Evolutionary conservation across 805 yeast species (phyloP).

Genomic region (Lipomyces orientalis): DNA sequence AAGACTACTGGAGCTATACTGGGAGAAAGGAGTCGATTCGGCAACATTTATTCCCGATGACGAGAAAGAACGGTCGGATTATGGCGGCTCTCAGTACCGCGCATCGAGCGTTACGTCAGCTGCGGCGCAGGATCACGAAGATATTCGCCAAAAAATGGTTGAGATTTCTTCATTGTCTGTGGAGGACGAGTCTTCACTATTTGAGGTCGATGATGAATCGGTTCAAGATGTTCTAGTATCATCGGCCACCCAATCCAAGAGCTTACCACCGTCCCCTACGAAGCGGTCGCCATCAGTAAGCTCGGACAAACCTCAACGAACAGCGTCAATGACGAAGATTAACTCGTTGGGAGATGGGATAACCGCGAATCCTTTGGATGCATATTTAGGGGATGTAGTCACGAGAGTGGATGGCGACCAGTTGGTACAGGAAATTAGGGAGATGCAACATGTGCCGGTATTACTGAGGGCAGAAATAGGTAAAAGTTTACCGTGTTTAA

Average conservation of each 20-base stretch:
- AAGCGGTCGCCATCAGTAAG: constrained; percentile 33
- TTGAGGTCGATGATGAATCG: constrained; percentile 16
- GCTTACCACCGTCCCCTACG: constrained; percentile 44
- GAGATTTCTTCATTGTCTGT: constrained; percentile 24
- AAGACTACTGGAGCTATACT: constrained; percentile 76
- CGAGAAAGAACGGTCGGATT: constrained; percentile 76
- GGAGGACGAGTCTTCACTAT: constrained; percentile 23
- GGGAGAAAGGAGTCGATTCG: constrained; percentile 93
- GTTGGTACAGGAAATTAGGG: constrained; percentile 80
- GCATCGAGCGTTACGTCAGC: constrained; percentile 73
- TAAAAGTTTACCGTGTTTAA: constrained; percentile 92
- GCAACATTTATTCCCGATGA: constrained; percentile 92
- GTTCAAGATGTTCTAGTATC: background rate
- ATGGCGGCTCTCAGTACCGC: constrained; percentile 76
- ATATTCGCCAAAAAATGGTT: constrained; percentile 38
- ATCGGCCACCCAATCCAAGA: constrained; percentile 37
- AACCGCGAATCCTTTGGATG: constrained; percentile 53
- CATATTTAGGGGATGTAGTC: constrained; percentile 62
- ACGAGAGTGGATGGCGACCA: constrained; percentile 58
- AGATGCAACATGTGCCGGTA: constrained; percentile 79
- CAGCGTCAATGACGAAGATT: constrained; percentile 40
- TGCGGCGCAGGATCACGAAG: constrained; percentile 52
- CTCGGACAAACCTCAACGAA: constrained; percentile 38
- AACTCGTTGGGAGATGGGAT: constrained; percentile 25
- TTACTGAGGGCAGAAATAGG: constrained; percentile 90